phyloP scores from a whole-genome alignment of 2,329 filamentous ascomycete genomes.

The Penicillium nordicum region DNA sequence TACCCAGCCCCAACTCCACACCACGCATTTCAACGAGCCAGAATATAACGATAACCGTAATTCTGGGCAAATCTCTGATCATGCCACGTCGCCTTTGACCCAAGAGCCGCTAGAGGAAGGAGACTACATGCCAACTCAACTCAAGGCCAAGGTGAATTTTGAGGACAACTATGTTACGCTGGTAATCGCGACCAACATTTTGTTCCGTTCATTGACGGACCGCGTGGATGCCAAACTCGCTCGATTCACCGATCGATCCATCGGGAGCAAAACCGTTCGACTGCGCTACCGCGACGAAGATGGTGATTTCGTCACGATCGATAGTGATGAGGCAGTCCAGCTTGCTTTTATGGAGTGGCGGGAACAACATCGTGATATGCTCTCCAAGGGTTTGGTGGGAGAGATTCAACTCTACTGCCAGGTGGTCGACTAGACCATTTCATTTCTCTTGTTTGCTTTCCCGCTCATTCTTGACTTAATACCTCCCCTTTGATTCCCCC shows the following conservation, averaged over 20 bases:
- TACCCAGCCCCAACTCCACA: conserved; percentile 47
- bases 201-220: conserved; percentile 88
- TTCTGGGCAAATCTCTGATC: conserved; percentile 28
- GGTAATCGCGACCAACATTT: conserved; percentile 94
- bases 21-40: conserved; percentile 40
- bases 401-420: conserved; percentile 86
- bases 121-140: conserved; percentile 63
- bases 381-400: conserved; percentile 67
- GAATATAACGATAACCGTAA: conserved; percentile 36
- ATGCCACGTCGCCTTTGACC: conserved; percentile 34
- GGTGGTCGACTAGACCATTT: conserved; percentile 45
- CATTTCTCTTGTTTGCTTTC: conserved; percentile 7
- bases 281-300: conserved; percentile 90
- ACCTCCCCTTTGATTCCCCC: conserved; percentile 7
- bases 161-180: conserved; percentile 89
- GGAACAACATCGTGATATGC: conserved; percentile 64
- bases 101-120: conserved; percentile 31
- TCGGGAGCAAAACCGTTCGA: conserved; percentile 76
- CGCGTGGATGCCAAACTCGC: conserved; percentile 94
- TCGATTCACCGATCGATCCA: conserved; percentile 78
- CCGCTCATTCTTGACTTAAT: conserved; percentile 8
- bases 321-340: conserved; percentile 93
- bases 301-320: conserved; percentile 87
- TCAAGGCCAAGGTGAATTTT: conserved; percentile 94
- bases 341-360: conserved; percentile 94